Base-by-base conservation (phyloP, 169 alveolate genomes). In the Amoebophrya sp. region DNA sequence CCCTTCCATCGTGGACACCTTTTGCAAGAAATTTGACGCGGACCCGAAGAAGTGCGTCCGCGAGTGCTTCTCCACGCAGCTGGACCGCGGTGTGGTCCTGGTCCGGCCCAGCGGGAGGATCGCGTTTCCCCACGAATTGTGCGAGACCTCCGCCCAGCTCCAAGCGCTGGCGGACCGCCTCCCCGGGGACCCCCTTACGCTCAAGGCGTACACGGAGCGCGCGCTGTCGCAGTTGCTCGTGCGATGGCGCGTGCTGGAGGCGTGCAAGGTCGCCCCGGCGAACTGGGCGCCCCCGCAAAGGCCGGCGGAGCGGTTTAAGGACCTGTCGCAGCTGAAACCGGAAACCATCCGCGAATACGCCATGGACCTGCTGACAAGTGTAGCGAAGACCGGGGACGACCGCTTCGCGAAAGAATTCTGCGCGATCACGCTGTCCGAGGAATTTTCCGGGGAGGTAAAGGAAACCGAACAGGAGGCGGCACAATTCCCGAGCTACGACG, bases 41-140 rank as follows among this genome's bases (percentile, higher is more conserved):
- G 83, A 66, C 83, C 10, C 83, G 10, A 66, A 66, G 32, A 66
- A 66, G 83, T 18, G 38, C 83, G 83, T 66, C 35, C 83, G 93
- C 91, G 93, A 92, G 90, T 92, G 93, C 92, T 83, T 92, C 91
- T 77, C 91, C 93, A 92, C 93, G 14, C 90, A 92, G 91, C 89
- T 92, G 77, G 93, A 92, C 91, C 91, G 93, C 23, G 93, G 93
- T 2, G 93, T 91, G 1, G 91, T 92, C 77, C 54, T 92, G 39
- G 89, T 91, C 40, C 91, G 93, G 23, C 93, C 93, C n/a, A 39
- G 83, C 12, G 93, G 93, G 29, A 89, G 91, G 0, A 91, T 92
- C 39, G 93, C 93, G 32, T 92, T 92, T 89, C 93, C 93, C 25
- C 93, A 92, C 40, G 91, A 92, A 91, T 32, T 0, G 90, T 35